Percentiles rank a stretch among this genome's conserved stretches.
These are phyloP conservation scores for Marvania coccoides DNA, from an alignment of 139 green algal genomes.

Conservation along the genomic window DNA sequence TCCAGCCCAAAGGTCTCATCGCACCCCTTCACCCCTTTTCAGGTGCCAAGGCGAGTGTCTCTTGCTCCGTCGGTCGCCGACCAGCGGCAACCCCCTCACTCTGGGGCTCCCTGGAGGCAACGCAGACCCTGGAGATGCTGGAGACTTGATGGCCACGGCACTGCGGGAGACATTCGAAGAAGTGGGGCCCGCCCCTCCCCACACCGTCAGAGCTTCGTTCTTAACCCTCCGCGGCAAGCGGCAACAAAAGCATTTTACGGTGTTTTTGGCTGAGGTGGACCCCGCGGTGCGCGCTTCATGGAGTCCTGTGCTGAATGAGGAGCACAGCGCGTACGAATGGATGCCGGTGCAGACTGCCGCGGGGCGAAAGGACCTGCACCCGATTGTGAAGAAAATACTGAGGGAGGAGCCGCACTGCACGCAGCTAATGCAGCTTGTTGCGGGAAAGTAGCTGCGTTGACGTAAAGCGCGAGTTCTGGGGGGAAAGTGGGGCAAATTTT, in stretches of 20 bases:
- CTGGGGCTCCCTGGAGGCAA: constrained; percentile 75
- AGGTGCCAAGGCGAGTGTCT: neutral
- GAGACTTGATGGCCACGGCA: constrained; percentile 47
- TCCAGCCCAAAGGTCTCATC: neutral
- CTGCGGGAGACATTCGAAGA: constrained; percentile 39
- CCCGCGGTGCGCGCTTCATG: neutral
- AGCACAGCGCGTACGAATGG: constrained; percentile 54
- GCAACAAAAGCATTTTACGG: constrained; percentile 66
- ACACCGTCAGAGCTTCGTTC: constrained; percentile 6
- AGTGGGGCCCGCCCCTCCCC: constrained; percentile 19
- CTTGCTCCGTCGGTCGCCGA: neutral
- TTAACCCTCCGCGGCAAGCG: constrained; percentile 54
- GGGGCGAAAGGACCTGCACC: constrained; percentile 9
- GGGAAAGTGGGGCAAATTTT: too few species aligned
- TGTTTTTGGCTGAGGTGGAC: constrained; percentile 41
- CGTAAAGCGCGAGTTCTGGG: too few species aligned
- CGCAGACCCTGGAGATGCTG: constrained; percentile 38
- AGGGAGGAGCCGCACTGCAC: neutral
- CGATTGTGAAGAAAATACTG: constrained; percentile 6
- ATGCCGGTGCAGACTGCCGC: neutral
- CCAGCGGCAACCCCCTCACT: constrained; percentile 41
- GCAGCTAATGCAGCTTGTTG: too few species aligned
- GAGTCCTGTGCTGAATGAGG: constrained; percentile 41
- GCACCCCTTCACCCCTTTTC: too few species aligned
- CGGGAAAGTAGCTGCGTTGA: too few species aligned